Evolutionary conservation across 1,284 basidiomycete genomes (phyloP).

Genomic region (Fomes fomentarius): DNA sequence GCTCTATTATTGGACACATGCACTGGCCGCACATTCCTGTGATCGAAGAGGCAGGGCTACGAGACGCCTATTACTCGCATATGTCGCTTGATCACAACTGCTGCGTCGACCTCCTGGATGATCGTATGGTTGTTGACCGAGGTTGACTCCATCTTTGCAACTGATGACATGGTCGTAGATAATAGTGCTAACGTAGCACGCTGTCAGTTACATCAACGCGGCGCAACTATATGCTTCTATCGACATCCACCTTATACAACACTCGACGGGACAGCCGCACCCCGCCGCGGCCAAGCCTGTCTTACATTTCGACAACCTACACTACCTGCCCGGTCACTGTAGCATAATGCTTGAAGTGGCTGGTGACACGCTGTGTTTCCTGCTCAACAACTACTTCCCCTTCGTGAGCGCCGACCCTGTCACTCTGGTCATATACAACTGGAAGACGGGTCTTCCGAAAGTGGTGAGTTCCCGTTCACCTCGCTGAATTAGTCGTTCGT

Average conservation of each 20-base stretch:
- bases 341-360: conserved; percentile 51
- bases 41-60: no score
- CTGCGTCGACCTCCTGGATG: no score
- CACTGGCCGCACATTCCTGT: no score
- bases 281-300: conserved; percentile 42
- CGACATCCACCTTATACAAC: conserved; percentile 41
- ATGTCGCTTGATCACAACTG: no score
- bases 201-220: conserved; percentile 15
- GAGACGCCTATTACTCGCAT: no score
- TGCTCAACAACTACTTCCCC: conserved; percentile 37
- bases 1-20: no score
- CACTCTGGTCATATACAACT: conserved; percentile 44
- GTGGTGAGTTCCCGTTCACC: conserved; percentile 34
- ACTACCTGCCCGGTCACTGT: conserved; percentile 26
- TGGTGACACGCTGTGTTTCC: conserved; percentile 49
- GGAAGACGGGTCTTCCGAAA: conserved; percentile 43
- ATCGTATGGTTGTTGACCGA: no score
- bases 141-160: no score
- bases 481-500: neutral
- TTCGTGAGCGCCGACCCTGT: conserved; percentile 38
- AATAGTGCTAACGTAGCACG: neutral
- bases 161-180: no score
- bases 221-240: conserved; percentile 20
- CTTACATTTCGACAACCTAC: conserved; percentile 34
- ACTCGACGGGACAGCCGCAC: conserved; percentile 47